Evolutionary conservation across 192 early-diverging fungal genomes (phyloP), one percentile per base, ranked within the genome.

Genomic region (Jimgerdemannia flammicorona): DNA sequence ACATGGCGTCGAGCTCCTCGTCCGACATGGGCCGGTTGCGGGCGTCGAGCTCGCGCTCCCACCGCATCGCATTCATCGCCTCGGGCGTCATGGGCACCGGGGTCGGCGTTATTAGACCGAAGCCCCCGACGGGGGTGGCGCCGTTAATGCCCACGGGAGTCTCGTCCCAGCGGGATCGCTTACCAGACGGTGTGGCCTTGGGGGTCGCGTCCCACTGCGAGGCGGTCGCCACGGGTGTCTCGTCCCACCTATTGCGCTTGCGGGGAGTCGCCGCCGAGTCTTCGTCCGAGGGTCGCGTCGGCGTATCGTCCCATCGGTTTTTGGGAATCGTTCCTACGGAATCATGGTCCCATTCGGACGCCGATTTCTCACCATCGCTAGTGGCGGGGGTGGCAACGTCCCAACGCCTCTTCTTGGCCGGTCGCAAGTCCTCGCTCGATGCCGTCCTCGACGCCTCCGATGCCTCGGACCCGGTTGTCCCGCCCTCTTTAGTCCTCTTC

Each of bases 161-260:
- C 76, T 96, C 96, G 76, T 98, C 98, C 98, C 98, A 99, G 44
- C 96, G 85, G 11, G 96, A 98, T 71, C 93, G 89, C 73, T 96
- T 95, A 17, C 86, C 87, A 49, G 82, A 75, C 14, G 49, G 49
- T 19, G 91, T 77, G 10, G 82, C 84, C 66, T 82, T 85, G 4
- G 92, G 93, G 14, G 94, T 94, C 4, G 91, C 95, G 69, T 95
- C 96, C 93, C 91, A 95, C 9, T 89, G 75, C 20, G 84, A 82
- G 29, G 65, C 69, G 20, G 74, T 72, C 6, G 83, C 82, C 0
- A 90, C 92, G 3, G 94, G 94, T 10, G 94, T 96, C 67, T 93
- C 92, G 73, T 93, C 93, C 92, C 92, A 93, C 63, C 91, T 85
- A 70, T 90, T 94, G 11, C 91, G 79, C 79, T 91, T 93, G 71